Evolutionary conservation across 2,329 filamentous ascomycete genomes (phyloP).

Genomic region (Cryphonectria naterciae): DNA sequence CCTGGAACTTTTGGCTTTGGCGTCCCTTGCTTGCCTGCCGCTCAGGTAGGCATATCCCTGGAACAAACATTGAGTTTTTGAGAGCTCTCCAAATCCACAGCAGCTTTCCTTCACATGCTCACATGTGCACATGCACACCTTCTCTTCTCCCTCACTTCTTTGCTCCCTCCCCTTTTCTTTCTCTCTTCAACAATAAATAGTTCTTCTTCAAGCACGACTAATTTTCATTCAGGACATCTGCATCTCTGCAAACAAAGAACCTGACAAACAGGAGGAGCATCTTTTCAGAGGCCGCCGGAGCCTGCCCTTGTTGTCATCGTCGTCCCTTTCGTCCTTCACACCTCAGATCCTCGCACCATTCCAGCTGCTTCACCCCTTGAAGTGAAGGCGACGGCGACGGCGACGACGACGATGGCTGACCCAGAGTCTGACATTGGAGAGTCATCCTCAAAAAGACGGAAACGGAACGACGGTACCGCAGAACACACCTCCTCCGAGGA

Average conservation of each 20-base stretch:
- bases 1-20: too few species aligned
- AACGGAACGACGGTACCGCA: constrained; percentile 45
- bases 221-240: neutral
- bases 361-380: neutral
- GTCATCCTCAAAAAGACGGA: constrained; percentile 47
- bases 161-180: too few species aligned
- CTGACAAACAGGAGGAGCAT: too few species aligned
- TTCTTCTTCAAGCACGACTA: neutral
- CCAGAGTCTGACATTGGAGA: constrained; percentile 30
- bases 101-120: neutral
- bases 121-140: neutral
- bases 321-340: neutral
- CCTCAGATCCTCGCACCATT: neutral
- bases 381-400: neutral
- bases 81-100: constrained; percentile 1
- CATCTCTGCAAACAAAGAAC: neutral
- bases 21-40: neutral
- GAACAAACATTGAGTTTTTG: neutral
- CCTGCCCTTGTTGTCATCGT: neutral
- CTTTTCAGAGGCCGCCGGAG: neutral
- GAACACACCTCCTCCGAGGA: constrained; percentile 51
- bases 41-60: neutral
- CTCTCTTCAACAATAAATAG: neutral
- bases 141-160: neutral
- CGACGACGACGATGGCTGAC: neutral